Evolutionary conservation across 441 rosid genomes (phyloP).

Genomic region (Adansonia rubrostipa): DNA sequence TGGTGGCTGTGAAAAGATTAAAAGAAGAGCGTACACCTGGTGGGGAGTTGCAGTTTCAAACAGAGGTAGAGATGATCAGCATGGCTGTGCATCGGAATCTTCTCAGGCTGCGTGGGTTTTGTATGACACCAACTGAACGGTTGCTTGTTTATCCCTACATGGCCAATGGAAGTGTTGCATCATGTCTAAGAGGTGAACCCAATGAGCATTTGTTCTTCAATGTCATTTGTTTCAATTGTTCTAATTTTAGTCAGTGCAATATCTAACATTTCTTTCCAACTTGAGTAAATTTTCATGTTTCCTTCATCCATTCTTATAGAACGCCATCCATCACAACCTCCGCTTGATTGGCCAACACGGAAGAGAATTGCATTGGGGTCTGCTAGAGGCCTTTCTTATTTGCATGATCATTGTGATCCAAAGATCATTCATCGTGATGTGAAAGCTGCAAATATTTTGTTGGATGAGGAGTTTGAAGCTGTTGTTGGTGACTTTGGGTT

Average conservation of each 20-base stretch:
- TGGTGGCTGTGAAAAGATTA: too few species aligned
- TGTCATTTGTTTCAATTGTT: too few species aligned
- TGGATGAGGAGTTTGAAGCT: conserved; percentile 83
- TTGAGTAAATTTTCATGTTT: neutral
- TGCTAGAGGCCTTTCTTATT: conserved; percentile 75
- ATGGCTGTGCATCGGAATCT: too few species aligned
- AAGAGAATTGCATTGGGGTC: conserved; percentile 75
- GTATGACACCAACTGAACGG: too few species aligned
- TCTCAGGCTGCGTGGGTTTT: too few species aligned
- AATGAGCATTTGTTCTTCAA: neutral
- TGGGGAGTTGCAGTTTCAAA: too few species aligned
- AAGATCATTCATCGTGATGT: conserved; percentile 84
- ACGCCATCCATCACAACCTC: conserved; percentile 65
- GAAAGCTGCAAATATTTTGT: conserved; percentile 76
- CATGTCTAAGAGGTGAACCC: neutral
- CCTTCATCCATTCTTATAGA: conserved; percentile 43
- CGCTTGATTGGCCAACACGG: conserved; percentile 75
- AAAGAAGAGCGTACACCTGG: too few species aligned
- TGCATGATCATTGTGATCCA: conserved; percentile 89
- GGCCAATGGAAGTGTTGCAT: too few species aligned
- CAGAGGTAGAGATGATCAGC: too few species aligned
- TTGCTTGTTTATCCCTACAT: too few species aligned
- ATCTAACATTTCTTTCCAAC: neutral
- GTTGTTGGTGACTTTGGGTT: conserved; percentile 85
- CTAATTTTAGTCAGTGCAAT: neutral